phyloP scores from a whole-genome alignment of 2,329 filamentous ascomycete species.

The Fusarium sp. region DNA sequence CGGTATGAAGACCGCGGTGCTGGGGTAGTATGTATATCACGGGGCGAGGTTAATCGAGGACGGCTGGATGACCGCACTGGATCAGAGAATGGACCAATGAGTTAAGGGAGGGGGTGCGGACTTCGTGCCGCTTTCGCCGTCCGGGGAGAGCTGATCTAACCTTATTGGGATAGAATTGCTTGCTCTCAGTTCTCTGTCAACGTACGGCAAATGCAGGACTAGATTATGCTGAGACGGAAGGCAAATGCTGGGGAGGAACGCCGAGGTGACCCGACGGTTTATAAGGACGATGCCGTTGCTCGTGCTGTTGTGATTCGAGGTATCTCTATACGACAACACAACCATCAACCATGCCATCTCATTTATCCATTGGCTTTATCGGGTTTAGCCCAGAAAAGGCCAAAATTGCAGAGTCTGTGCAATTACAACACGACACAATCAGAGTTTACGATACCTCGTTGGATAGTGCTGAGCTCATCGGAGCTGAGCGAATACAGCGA shows the following conservation, averaged over 20 bases:
- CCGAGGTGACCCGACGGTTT: background rate
- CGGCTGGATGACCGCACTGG: background rate
- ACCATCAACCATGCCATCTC: background rate
- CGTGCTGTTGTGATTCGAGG: background rate
- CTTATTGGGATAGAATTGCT: background rate
- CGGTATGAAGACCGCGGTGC: background rate
- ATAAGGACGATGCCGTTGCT: background rate
- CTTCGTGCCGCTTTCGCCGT: background rate
- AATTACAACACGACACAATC: background rate
- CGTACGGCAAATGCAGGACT: background rate
- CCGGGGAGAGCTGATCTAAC: background rate
- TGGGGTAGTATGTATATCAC: background rate
- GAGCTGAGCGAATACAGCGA: rapidly evolving
- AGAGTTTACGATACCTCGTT: rapidly evolving
- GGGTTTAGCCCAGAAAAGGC: background rate
- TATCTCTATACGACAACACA: background rate
- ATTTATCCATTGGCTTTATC: background rate
- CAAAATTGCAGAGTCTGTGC: rapidly evolving
- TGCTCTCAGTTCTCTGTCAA: no score
- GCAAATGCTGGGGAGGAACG: background rate
- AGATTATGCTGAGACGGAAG: background rate
- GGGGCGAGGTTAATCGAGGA: rapidly evolving
- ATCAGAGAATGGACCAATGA: background rate
- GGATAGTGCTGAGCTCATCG: rapidly evolving
- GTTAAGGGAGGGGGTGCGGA: background rate